These are phyloP conservation scores for Castanopsis chinensis DNA, from an alignment of 306 rosid genomes.

Conservation along the genomic window DNA sequence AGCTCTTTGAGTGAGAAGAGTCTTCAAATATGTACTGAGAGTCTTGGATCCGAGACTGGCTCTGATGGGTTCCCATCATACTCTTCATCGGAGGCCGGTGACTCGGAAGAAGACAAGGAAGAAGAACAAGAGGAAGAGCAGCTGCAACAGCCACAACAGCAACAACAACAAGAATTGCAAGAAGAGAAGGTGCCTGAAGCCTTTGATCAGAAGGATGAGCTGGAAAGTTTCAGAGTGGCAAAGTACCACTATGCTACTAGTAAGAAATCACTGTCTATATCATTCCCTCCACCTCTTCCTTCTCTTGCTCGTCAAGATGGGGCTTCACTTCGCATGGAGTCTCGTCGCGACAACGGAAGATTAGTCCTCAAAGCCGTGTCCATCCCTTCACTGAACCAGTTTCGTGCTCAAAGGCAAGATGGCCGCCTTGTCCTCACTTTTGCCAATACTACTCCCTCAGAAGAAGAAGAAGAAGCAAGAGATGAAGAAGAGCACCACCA, in stretches of 20 bases:
- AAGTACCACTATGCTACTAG: constrained; percentile 21
- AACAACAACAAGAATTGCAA: not conserved
- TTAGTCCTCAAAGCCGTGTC: constrained; percentile 77
- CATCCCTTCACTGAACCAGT: constrained; percentile 48
- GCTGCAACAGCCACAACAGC: not conserved
- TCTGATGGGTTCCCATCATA: constrained; percentile 63
- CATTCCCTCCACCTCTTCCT: constrained; percentile 74
- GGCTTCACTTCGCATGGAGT: constrained; percentile 52
- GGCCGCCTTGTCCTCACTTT: constrained; percentile 82
- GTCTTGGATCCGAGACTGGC: constrained; percentile 95
- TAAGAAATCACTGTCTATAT: constrained; percentile 33
- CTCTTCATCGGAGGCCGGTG: constrained; percentile 44
- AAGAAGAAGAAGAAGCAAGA: not conserved
- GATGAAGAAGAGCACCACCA: constrained; percentile 21
- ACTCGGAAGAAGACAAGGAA: constrained; percentile 13
- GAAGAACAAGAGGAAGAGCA: not conserved
- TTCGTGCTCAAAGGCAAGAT: constrained; percentile 58
- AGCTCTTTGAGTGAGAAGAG: constrained; percentile 59
- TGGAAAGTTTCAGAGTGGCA: not conserved
- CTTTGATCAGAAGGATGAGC: constrained; percentile 17
- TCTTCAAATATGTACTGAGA: constrained; percentile 80
- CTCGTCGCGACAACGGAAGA: constrained; percentile 74
- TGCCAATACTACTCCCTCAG: constrained; percentile 3
- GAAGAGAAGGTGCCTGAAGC: constrained; percentile 1
- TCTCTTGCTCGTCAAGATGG: constrained; percentile 47